Evolutionary conservation across 2,329 filamentous ascomycete species (phyloP).

Genomic region (Zopfia rhizophila): DNA sequence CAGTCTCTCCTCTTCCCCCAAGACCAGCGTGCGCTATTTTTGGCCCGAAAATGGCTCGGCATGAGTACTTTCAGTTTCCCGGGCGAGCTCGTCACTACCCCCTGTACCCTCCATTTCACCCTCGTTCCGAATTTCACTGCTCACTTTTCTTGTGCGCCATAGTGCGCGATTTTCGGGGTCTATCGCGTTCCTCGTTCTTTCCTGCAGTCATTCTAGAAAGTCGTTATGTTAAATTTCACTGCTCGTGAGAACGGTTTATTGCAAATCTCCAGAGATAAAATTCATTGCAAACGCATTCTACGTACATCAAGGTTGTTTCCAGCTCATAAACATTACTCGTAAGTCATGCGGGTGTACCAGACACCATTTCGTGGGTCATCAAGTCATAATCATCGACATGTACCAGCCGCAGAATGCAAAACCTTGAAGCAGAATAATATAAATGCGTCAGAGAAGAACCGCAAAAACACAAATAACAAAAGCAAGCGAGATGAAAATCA

Average conservation of each 20-base stretch:
- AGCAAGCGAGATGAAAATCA: slow-evolving; percentile 1
- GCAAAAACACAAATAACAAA: slow-evolving; percentile 5
- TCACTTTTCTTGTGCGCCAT: not conserved
- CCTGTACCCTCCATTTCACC: slow-evolving; percentile 11
- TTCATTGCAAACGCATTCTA: slow-evolving; percentile 28
- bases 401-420: slow-evolving; percentile 9
- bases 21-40: slow-evolving; percentile 8
- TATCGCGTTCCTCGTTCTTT: slow-evolving; percentile 11
- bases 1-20: not conserved
- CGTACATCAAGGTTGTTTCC: slow-evolving; percentile 18
- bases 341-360: slow-evolving; percentile 26
- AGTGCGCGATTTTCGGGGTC: slow-evolving; percentile 22
- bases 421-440: not conserved
- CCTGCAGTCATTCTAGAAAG: too few species aligned
- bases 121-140: not conserved
- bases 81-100: not conserved
- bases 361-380: slow-evolving; percentile 8
- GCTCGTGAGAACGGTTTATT: too few species aligned
- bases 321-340: slow-evolving; percentile 26
- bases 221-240: too few species aligned
- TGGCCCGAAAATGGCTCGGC: not conserved
- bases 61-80: not conserved
- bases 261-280: slow-evolving; percentile 9
- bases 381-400: not conserved
- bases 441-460: slow-evolving; percentile 3